These are phyloP conservation scores for Fusarium napiforme DNA, from an alignment of 2,329 filamentous ascomycete genomes.

Conservation along the genomic window DNA sequence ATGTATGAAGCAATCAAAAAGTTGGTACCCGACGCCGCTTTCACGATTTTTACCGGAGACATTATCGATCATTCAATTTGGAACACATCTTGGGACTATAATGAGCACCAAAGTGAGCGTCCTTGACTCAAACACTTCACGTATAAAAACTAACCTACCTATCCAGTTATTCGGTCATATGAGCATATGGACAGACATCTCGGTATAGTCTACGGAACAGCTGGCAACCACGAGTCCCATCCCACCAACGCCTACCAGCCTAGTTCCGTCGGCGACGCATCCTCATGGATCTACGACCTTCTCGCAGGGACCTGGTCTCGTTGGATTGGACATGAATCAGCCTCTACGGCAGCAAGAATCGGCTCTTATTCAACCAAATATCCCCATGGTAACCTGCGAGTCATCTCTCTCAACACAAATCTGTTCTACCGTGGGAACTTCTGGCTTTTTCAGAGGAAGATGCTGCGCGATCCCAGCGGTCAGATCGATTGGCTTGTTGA, in stretches of 20 bases:
- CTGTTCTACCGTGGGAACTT: conserved; percentile 69
- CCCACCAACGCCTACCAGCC: conserved; percentile 64
- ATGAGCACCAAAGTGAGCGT: conserved; percentile 46
- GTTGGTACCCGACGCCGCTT: conserved; percentile 59
- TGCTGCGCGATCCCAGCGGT: conserved; percentile 61
- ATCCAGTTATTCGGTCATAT: conserved; percentile 58
- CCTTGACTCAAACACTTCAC: background rate
- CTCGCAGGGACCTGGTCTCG: conserved; percentile 58
- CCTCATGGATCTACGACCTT: conserved; percentile 64
- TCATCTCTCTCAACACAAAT: conserved; percentile 71
- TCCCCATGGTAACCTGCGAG: conserved; percentile 58
- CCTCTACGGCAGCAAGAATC: conserved; percentile 50
- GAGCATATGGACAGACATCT: conserved; percentile 56
- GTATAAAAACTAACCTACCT: background rate
- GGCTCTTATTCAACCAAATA: conserved; percentile 63
- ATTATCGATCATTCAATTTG: conserved; percentile 65
- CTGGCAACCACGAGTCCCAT: conserved; percentile 67
- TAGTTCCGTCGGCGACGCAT: conserved; percentile 50
- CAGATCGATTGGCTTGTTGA: conserved; percentile 64
- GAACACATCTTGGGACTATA: conserved; percentile 54
- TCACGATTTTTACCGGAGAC: conserved; percentile 70
- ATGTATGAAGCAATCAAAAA: conserved; percentile 63
- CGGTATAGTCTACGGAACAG: conserved; percentile 61
- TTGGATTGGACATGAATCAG: conserved; percentile 56
- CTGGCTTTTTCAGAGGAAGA: conserved; percentile 62